Conservation (phyloP, 2,329 filamentous ascomycete genomes). For the Diaporthe velutina region DNA sequence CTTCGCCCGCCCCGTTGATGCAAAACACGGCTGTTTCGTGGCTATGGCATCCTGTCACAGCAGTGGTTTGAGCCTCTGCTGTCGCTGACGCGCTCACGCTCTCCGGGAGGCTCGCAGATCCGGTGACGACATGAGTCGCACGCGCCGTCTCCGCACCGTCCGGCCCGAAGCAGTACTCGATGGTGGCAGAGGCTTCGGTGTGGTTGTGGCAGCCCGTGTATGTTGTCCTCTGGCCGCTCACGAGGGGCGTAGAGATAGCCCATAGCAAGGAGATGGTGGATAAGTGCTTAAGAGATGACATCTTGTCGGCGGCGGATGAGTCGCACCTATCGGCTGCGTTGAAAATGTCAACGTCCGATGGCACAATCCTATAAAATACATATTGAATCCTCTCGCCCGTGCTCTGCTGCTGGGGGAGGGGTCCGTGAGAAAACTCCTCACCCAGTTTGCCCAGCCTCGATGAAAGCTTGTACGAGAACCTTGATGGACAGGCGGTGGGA, state of each 20-base stretch:
- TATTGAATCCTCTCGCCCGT: not conserved
- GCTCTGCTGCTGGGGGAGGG: not conserved
- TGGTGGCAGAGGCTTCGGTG: constrained; percentile 10
- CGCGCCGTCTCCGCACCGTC: constrained; percentile 18
- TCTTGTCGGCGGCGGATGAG: not conserved
- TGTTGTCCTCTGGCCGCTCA: constrained; percentile 18
- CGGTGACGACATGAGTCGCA: constrained; percentile 5
- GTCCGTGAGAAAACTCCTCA: not conserved
- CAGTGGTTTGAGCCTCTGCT: constrained; percentile 13
- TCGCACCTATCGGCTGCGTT: not conserved
- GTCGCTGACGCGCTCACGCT: constrained; percentile 26
- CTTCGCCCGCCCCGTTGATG: constrained; percentile 22
- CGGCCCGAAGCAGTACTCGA: constrained; percentile 14
- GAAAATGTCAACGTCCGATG: not conserved
- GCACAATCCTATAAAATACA: constrained; percentile 21
- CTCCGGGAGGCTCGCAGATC: constrained; percentile 6
- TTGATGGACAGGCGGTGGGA: constrained; percentile 19
- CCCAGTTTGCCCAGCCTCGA: constrained; percentile 2
- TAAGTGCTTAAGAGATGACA: not conserved
- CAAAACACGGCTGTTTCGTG: constrained; percentile 27
- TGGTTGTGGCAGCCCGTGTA: constrained; percentile 65
- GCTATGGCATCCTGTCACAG: constrained; percentile 25
- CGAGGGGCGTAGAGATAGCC: constrained; percentile 15
- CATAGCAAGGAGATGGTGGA: not conserved
- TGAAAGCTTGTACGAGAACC: not conserved